Evolutionary conservation across 73 alveolate species (phyloP).

Genomic region (Tetrahymena borealis): DNA sequence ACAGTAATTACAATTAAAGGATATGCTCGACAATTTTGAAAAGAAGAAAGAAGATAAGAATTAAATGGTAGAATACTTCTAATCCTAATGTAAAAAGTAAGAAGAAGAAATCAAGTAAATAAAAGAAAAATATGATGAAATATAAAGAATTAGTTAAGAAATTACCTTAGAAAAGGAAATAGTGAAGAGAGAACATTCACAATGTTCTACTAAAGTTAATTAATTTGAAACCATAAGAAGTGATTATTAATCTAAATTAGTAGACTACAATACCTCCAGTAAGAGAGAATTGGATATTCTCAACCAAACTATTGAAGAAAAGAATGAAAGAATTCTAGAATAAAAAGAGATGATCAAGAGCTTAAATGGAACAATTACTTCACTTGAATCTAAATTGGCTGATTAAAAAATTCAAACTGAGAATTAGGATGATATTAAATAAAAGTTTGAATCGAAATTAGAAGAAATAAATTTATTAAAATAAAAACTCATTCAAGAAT

Average conservation of each 20-base stretch:
- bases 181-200: neutral
- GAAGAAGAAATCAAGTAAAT: neutral
- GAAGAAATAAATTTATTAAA: neutral
- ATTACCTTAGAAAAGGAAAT: neutral
- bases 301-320: neutral
- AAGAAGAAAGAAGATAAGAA: neutral
- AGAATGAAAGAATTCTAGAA: neutral
- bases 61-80: neutral
- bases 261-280: neutral
- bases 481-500: neutral
- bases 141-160: neutral
- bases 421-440: neutral
- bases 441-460: neutral
- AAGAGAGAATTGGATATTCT: neutral
- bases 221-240: neutral
- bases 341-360: neutral
- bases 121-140: neutral
- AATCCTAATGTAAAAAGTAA: neutral
- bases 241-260: neutral
- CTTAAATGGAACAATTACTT: neutral
- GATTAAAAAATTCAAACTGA: neutral
- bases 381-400: neutral
- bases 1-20: neutral
- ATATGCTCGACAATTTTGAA: neutral
- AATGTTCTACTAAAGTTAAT: neutral